phyloP scores from a whole-genome alignment of 2,329 filamentous ascomycete species.

The Neobulgaria alba region DNA sequence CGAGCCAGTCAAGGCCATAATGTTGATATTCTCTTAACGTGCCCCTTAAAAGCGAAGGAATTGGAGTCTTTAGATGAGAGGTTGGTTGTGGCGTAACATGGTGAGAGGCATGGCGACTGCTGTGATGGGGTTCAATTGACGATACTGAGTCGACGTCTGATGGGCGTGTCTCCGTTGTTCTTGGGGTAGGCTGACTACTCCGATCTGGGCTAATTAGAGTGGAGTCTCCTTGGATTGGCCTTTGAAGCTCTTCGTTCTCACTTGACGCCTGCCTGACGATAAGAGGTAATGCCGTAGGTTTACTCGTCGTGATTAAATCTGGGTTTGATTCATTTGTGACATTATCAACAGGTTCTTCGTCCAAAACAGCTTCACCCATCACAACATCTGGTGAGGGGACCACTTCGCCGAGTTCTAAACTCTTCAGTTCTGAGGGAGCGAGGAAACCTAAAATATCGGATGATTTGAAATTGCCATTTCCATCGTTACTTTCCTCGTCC shows the following conservation, averaged over 20 bases:
- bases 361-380: constrained; percentile 25
- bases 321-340: not conserved
- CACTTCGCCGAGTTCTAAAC: constrained; percentile 26
- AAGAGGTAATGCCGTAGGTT: not conserved
- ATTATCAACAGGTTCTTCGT: not conserved
- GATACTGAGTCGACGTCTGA: constrained; percentile 29
- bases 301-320: not conserved
- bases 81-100: constrained; percentile 32
- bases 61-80: constrained; percentile 50
- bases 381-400: constrained; percentile 10
- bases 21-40: constrained; percentile 94
- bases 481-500: constrained; percentile 3
- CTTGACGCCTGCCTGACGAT: not conserved
- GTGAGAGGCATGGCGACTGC: constrained; percentile 27
- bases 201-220: constrained; percentile 24
- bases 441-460: constrained; percentile 27
- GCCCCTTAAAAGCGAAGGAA: constrained; percentile 77
- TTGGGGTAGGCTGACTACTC: constrained; percentile 31
- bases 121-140: constrained; percentile 27
- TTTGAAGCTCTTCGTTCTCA: not conserved
- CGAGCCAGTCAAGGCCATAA: constrained; percentile 94
- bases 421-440: constrained; percentile 25
- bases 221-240: constrained; percentile 6
- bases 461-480: not conserved
- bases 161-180: constrained; percentile 28